These are phyloP conservation scores for Alloteropsis semialata DNA, from an alignment of 176 grass and related monocot species.

Conservation along the genomic window DNA sequence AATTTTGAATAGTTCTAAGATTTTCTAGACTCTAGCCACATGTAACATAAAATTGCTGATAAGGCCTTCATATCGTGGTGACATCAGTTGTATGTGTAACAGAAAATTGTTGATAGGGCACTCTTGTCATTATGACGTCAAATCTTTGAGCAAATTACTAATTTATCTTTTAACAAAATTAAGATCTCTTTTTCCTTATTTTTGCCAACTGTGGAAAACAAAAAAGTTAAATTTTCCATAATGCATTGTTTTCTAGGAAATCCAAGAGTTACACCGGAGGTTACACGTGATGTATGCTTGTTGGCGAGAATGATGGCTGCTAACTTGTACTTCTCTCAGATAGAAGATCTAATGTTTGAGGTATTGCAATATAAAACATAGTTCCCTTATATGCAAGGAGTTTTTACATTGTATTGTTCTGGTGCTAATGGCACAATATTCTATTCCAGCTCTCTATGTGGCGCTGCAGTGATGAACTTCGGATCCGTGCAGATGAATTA, in stretches of 20 bases:
- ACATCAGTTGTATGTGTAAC: neutral
- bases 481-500: conserved; percentile 57
- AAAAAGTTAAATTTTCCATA: neutral
- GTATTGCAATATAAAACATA: conserved; percentile 33
- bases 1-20: neutral
- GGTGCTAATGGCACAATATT: conserved; percentile 16
- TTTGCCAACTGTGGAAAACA: neutral
- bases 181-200: neutral
- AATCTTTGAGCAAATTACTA: neutral
- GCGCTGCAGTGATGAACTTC: conserved; percentile 90
- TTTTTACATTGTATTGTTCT: neutral
- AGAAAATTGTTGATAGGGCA: neutral
- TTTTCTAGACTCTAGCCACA: neutral
- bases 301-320: conserved; percentile 97
- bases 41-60: neutral
- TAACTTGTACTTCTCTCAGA: conserved; percentile 92
- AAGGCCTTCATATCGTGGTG: neutral
- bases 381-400: neutral
- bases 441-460: conserved; percentile 96
- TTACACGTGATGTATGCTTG: conserved; percentile 99
- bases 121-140: neutral
- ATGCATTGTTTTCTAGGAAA: conserved; percentile 66
- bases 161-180: neutral
- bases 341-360: conserved; percentile 99
- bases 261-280: conserved; percentile 94